Evolutionary conservation across 805 yeast genomes (phyloP).

Genomic region (Nakazawaea siamensis): DNA sequence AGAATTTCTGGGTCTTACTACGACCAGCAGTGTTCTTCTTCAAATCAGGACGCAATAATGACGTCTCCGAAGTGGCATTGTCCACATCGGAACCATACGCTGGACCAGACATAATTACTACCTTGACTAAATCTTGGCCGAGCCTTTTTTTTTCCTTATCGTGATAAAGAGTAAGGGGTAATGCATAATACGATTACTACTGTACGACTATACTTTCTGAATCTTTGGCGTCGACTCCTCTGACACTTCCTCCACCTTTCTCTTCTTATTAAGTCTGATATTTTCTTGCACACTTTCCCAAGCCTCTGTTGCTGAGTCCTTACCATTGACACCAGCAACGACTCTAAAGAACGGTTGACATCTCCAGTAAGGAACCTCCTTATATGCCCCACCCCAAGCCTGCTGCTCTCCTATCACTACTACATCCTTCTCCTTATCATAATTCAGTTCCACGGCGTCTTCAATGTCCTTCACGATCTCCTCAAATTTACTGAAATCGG

Average conservation of each 20-base stretch:
- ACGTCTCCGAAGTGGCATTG: no score
- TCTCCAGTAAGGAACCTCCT: constrained; percentile 87
- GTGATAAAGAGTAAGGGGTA: not conserved
- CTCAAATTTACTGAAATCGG: constrained; percentile 37
- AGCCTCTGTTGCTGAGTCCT: constrained; percentile 22
- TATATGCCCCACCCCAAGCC: constrained; percentile 76
- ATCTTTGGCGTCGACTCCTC: not conserved
- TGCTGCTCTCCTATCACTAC: constrained; percentile 42
- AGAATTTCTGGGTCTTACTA: constrained; percentile 25
- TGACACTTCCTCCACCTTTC: not conserved
- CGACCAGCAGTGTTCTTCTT: no score
- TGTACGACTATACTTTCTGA: no score
- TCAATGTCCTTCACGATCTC: constrained; percentile 61
- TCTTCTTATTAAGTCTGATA: not conserved
- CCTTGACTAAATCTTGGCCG: no score
- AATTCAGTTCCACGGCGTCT: constrained; percentile 40
- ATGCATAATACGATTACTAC: no score
- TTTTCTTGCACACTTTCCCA: constrained; percentile 10
- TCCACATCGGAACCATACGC: no score
- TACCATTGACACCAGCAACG: constrained; percentile 68
- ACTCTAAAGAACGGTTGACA: constrained; percentile 92
- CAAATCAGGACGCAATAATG: no score
- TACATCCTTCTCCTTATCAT: constrained; percentile 36
- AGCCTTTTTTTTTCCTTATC: no score
- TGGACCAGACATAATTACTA: no score